These are phyloP conservation scores for Neofusicoccum umdonicola DNA, from an alignment of 2,329 filamentous ascomycete species.

Conservation along the genomic window DNA sequence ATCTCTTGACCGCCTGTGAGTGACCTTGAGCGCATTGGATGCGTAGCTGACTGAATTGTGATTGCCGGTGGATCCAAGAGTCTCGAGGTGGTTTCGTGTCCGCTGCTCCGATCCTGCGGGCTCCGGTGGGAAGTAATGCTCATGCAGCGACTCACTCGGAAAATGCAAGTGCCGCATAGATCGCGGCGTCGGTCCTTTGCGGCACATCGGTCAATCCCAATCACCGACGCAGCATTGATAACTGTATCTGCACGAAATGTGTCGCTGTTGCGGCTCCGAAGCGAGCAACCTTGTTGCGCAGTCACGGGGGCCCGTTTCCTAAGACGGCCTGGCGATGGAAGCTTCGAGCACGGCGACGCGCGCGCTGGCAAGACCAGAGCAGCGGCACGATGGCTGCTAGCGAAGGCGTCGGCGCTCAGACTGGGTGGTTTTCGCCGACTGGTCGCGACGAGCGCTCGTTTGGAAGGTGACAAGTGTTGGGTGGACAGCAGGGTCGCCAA, in stretches of 20 bases:
- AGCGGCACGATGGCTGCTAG: not conserved
- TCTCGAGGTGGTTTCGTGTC: not conserved
- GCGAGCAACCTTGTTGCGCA: not conserved
- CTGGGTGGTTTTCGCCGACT: not conserved
- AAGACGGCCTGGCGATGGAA: not conserved
- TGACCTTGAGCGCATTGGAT: not conserved
- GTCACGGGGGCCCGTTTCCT: not conserved
- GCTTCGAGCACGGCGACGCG: not conserved
- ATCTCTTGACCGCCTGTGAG: not conserved
- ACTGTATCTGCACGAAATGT: not conserved
- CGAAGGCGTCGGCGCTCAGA: not conserved
- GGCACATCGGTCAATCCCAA: not conserved
- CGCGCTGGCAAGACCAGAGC: not conserved
- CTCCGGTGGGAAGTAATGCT: not conserved
- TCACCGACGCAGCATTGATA: not conserved
- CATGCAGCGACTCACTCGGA: not conserved
- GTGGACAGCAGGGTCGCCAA: not conserved
- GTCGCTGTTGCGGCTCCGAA: not conserved
- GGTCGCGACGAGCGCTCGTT: not conserved
- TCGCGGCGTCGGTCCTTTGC: not conserved
- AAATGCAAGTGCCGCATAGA: not conserved
- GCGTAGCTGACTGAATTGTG: no score
- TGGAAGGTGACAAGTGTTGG: not conserved
- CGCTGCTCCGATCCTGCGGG: not conserved
- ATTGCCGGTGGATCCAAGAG: not conserved